These are phyloP conservation scores for Pochonia chlamydosporia DNA, from an alignment of 2,329 filamentous ascomycete genomes.

Conservation along the genomic window DNA sequence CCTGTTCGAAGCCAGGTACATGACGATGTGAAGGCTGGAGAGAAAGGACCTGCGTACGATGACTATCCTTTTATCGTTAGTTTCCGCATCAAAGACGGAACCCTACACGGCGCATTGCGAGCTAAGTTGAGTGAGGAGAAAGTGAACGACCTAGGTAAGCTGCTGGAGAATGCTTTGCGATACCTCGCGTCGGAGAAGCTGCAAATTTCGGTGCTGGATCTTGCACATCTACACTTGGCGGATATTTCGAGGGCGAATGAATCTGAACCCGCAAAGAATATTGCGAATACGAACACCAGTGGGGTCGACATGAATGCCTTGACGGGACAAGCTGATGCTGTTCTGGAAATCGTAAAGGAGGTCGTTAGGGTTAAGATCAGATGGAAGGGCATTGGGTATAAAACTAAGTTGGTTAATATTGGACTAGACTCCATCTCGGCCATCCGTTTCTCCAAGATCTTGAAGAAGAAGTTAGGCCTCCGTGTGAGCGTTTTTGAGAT, in stretches of 20 bases:
- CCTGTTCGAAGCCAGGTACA: background rate
- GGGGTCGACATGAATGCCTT: background rate
- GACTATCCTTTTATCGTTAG: conserved; percentile 19
- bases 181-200: background rate
- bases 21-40: background rate
- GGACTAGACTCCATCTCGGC: conserved; percentile 19
- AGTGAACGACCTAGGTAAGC: conserved; percentile 6
- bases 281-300: background rate
- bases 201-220: background rate
- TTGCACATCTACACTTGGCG: background rate
- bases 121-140: conserved; percentile 9
- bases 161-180: conserved; percentile 5
- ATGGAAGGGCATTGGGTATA: conserved; percentile 11
- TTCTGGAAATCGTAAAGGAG: conserved; percentile 11
- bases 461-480: conserved; percentile 14
- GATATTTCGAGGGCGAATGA: background rate
- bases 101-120: conserved; percentile 14
- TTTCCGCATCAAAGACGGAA: conserved; percentile 14
- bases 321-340: conserved; percentile 4
- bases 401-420: conserved; percentile 15
- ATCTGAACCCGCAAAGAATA: background rate
- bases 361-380: conserved; percentile 9
- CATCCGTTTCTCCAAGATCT: conserved; percentile 14
- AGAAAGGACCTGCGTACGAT: conserved; percentile 13
- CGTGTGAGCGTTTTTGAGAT: conserved; percentile 14